Conservation (phyloP, 805 yeast species). For the Danielozyma ontarioensis region DNA sequence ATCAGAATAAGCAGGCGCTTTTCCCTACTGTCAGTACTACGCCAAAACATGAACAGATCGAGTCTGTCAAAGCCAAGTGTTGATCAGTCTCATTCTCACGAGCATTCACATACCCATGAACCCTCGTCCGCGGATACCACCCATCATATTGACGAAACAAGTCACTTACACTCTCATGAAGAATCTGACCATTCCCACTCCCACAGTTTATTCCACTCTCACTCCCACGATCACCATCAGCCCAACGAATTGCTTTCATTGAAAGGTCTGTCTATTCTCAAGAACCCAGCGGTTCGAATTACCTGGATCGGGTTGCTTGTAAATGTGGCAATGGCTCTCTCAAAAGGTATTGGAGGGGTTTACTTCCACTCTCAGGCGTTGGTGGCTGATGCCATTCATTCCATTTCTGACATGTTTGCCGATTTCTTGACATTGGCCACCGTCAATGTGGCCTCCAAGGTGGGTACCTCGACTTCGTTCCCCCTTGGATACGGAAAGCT, state of each 20-base stretch:
- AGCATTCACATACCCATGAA: slow-evolving; percentile 10
- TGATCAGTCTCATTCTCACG: slow-evolving; percentile 20
- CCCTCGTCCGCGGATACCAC: slow-evolving; percentile 9
- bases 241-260: slow-evolving; percentile 38
- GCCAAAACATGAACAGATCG: not conserved
- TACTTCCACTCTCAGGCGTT: slow-evolving; percentile 93
- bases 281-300: slow-evolving; percentile 84
- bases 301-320: slow-evolving; percentile 88
- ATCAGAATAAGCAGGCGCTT: not conserved
- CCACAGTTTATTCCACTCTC: slow-evolving; percentile 25
- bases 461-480: slow-evolving; percentile 52
- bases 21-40: not conserved
- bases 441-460: slow-evolving; percentile 64
- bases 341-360: slow-evolving; percentile 86
- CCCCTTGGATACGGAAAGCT: slow-evolving; percentile 92
- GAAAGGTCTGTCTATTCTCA: slow-evolving; percentile 18
- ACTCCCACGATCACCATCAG: slow-evolving; percentile 41
- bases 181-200: slow-evolving; percentile 10
- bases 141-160: not conserved
- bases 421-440: slow-evolving; percentile 88
- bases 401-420: slow-evolving; percentile 83
- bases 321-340: slow-evolving; percentile 79
- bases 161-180: slow-evolving; percentile 5
- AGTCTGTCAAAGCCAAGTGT: not conserved
- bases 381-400: slow-evolving; percentile 92